Evolutionary conservation across 345 rosid species (phyloP).

Genomic region (Alliaria petiolata): DNA sequence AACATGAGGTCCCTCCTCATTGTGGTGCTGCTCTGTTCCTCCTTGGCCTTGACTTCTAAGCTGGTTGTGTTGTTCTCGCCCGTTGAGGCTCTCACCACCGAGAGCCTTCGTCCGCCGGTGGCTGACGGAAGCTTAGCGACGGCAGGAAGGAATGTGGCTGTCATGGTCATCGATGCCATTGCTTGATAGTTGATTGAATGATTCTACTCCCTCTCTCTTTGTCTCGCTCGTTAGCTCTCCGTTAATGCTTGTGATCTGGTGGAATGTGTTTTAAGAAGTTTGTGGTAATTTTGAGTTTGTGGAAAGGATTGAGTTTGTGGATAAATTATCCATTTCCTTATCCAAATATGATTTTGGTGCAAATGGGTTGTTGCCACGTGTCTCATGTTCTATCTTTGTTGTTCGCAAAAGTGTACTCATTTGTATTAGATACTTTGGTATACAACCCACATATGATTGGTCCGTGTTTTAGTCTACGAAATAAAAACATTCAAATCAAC

Average conservation of each 20-base stretch:
- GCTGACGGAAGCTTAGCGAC: slow-evolving; percentile 17
- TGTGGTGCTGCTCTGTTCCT: slow-evolving; percentile 28
- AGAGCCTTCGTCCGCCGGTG: slow-evolving; percentile 20
- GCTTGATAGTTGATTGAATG: slow-evolving; percentile 4
- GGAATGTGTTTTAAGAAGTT: slow-evolving; percentile 16
- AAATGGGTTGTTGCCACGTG: slow-evolving; percentile 34
- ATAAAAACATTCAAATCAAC: neutral
- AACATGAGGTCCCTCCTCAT: slow-evolving; percentile 67
- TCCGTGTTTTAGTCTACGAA: neutral
- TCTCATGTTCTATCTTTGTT: slow-evolving; percentile 20
- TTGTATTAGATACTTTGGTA: neutral
- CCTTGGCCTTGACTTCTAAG: slow-evolving; percentile 29
- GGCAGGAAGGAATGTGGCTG: slow-evolving; percentile 42
- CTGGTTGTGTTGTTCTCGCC: slow-evolving; percentile 20
- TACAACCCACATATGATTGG: neutral
- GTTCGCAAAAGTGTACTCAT: slow-evolving; percentile 1
- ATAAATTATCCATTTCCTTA: slow-evolving; percentile 38
- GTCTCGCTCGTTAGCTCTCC: neutral
- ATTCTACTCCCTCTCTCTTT: neutral
- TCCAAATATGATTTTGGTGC: slow-evolving; percentile 19
- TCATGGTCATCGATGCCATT: slow-evolving; percentile 55
- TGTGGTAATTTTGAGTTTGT: slow-evolving; percentile 6
- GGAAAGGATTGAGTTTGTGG: slow-evolving; percentile 8
- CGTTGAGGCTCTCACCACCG: slow-evolving; percentile 21
- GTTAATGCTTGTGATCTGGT: neutral